Percentiles rank a stretch among this genome's conserved stretches.
Evolutionary conservation across 163 green algal species (phyloP).

Genomic region (Scenedesmus sp.): DNA sequence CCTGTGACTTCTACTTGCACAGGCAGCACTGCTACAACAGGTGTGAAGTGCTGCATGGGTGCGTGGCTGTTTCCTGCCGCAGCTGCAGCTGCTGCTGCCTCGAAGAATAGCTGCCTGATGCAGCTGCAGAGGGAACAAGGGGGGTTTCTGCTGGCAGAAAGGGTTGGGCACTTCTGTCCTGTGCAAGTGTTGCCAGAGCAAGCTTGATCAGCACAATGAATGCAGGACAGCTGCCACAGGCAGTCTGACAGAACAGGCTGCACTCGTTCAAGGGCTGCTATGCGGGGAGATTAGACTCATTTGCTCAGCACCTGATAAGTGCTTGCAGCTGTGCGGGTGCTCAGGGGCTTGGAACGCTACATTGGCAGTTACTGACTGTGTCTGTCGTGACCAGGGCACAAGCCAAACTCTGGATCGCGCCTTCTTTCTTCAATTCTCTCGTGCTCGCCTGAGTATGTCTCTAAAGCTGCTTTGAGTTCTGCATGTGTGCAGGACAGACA

Average conservation of each 20-base stretch:
- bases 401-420: not conserved
- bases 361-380: conserved; percentile 8
- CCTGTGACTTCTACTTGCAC: conserved; percentile 32
- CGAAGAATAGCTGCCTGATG: not conserved
- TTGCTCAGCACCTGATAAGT: no score
- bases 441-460: not conserved
- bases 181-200: no score
- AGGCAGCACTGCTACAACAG: not conserved
- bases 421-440: not conserved
- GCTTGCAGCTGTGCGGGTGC: not conserved
- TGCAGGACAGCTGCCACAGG: no score
- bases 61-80: not conserved
- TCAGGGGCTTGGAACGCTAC: not conserved
- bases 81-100: not conserved
- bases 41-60: not conserved
- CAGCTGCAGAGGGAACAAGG: not conserved
- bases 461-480: not conserved
- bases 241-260: no score
- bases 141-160: not conserved
- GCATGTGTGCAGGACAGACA: not conserved
- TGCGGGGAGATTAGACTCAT: no score
- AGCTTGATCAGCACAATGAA: no score
- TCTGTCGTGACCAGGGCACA: not conserved
- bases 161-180: no score
- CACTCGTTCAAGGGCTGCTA: no score